Base-by-base conservation (phyloP, 768 basidiomycete species). In the Tubosaeta sp. region DNA sequence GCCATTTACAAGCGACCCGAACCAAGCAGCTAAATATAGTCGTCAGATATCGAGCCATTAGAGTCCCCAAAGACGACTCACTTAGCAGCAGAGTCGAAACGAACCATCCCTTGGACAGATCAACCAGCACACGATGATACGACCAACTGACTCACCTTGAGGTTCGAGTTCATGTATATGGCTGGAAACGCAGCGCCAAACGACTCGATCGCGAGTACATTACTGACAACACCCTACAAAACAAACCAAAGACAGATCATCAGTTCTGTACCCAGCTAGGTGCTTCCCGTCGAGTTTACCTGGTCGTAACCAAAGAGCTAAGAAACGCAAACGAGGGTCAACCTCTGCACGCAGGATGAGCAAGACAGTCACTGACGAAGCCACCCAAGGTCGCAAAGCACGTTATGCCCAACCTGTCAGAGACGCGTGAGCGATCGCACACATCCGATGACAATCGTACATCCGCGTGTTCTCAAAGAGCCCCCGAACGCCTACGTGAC, bases 221-320 rank as follows among this genome's bases (percentile, higher is more conserved):
- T 63, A 19, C 63, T 63, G 32, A 69, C 58, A 36, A 68, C 68
- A 6, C 65, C 66, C 68, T 66, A 46, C n/a, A 36, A n/a, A n/a
- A n/a, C n/a, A n/a, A n/a, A n/a, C n/a, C n/a, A n/a, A 18, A 31
- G 7, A 31, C 9, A 48, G 2, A 2, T 14, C 21, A 41, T 58
- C 14, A 55, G 46, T 13, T 25, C 18, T 8, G 27, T n/a, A 3
- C 7, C 11, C 12, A 21, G 18, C n/a, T 12, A 11, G 43, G 27
- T 14, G 8, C n/a, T 29, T 35, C 5, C 27, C 29, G 14, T 6
- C 18, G 3, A 19, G 30, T 24, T 6, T 44, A 64, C 65, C 53
- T 67, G 68, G 31, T 63, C 68, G 46, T 69, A 68, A 12, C 66
- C 66, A 44, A 69, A 68, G 30, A 68, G 59, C 66, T 69, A 29